phyloP scores from a whole-genome alignment of 345 rosid species.

The Aegle marmelos region DNA sequence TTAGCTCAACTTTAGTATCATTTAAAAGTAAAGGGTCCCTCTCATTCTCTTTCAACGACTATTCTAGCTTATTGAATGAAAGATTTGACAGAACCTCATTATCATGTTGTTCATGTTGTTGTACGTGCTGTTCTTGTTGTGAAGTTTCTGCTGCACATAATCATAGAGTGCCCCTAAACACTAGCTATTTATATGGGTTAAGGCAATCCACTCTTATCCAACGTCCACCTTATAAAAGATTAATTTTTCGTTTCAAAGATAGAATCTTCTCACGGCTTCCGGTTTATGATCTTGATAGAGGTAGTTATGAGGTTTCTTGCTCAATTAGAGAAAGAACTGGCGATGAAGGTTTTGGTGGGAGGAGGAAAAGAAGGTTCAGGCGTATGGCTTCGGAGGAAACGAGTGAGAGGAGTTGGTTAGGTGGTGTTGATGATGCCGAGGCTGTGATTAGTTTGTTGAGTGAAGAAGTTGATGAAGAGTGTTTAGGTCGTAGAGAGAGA shows the following conservation, averaged over 20 bases:
- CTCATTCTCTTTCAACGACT: slow-evolving; percentile 49
- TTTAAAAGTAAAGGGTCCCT: slow-evolving; percentile 44
- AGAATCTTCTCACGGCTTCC: slow-evolving; percentile 30
- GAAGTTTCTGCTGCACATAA: slow-evolving; percentile 25
- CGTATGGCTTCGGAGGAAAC: slow-evolving; percentile 33
- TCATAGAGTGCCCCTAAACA: slow-evolving; percentile 32
- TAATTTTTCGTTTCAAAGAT: slow-evolving; percentile 36
- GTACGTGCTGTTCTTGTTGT: slow-evolving; percentile 35
- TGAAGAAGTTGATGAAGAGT: slow-evolving; percentile 54
- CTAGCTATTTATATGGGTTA: slow-evolving; percentile 52
- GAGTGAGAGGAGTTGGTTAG: slow-evolving; percentile 27
- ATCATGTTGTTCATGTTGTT: slow-evolving; percentile 35
- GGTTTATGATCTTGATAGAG: slow-evolving; percentile 31
- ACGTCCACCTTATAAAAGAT: slow-evolving; percentile 53
- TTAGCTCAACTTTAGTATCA: slow-evolving; percentile 44
- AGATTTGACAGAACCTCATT: slow-evolving; percentile 40
- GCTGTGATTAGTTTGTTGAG: slow-evolving; percentile 74
- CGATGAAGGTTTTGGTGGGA: slow-evolving; percentile 25
- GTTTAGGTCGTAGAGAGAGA: slow-evolving; percentile 29
- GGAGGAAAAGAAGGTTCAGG: slow-evolving; percentile 39
- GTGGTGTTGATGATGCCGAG: slow-evolving; percentile 54
- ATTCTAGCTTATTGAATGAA: slow-evolving; percentile 41
- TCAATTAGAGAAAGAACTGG: slow-evolving; percentile 25
- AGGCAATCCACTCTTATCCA: slow-evolving; percentile 76
- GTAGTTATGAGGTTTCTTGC: slow-evolving; percentile 44